These are phyloP conservation scores for Debaryomyces fabryi DNA, from an alignment of 1,139 yeast species.

Conservation along the genomic window DNA sequence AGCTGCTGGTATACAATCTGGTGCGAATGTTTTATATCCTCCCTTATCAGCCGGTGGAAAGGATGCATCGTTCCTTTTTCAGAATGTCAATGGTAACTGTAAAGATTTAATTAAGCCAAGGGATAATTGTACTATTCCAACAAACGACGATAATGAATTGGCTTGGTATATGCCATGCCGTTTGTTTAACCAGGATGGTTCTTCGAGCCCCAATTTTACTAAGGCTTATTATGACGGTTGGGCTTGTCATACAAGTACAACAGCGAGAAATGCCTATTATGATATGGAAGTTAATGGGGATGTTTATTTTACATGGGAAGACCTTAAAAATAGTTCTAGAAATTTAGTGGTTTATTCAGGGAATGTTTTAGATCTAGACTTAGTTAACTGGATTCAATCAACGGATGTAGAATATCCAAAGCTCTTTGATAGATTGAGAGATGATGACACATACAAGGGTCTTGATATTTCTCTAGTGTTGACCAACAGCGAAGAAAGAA, in stretches of 20 bases:
- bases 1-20: slow-evolving; percentile 73
- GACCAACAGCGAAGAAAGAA: slow-evolving; percentile 68
- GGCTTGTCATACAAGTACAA: slow-evolving; percentile 83
- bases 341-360: slow-evolving; percentile 88
- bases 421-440: slow-evolving; percentile 63
- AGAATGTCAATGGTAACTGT: slow-evolving; percentile 94
- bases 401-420: slow-evolving; percentile 74
- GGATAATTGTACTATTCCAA: slow-evolving; percentile 70
- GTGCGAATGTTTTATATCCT: slow-evolving; percentile 75
- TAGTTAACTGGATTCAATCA: slow-evolving; percentile 71
- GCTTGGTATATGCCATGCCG: slow-evolving; percentile 99
- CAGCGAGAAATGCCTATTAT: slow-evolving; percentile 73
- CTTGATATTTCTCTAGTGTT: slow-evolving; percentile 80
- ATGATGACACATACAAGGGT: slow-evolving; percentile 62
- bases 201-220: slow-evolving; percentile 64
- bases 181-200: slow-evolving; percentile 67
- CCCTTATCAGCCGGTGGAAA: slow-evolving; percentile 87
- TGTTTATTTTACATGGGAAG: slow-evolving; percentile 90
- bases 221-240: slow-evolving; percentile 72
- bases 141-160: slow-evolving; percentile 57
- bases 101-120: slow-evolving; percentile 77
- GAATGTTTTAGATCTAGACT: slow-evolving; percentile 76
- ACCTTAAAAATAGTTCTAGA: slow-evolving; percentile 68
- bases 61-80: slow-evolving; percentile 89
- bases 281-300: slow-evolving; percentile 64